Conservation (phyloP, 352 stramenopile species). For the Phytopythium kandeliae region DNA sequence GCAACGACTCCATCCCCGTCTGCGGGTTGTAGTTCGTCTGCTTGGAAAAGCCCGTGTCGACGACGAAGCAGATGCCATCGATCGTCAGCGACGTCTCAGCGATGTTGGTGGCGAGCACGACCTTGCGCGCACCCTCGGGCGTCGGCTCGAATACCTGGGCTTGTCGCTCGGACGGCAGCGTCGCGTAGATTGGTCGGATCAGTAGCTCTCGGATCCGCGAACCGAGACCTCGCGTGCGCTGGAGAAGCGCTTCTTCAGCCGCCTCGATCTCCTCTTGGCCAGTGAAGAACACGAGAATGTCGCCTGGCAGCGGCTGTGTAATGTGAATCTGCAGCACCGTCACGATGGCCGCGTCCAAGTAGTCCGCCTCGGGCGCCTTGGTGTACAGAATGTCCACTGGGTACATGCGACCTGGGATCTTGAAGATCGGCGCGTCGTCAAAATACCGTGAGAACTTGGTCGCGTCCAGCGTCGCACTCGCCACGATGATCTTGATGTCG, state of each 20-base stretch:
- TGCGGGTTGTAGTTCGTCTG: constrained; percentile 99
- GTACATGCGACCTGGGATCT: constrained; percentile 96
- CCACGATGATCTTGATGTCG: constrained; percentile 98
- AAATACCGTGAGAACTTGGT: constrained; percentile 99
- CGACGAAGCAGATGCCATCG: constrained; percentile 98
- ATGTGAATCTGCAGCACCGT: constrained; percentile 99
- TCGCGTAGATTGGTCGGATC: constrained; percentile 99
- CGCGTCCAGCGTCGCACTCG: constrained; percentile 95
- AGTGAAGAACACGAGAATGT: constrained; percentile 99
- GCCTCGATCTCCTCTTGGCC: constrained; percentile 99
- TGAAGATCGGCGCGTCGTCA: constrained; percentile 98
- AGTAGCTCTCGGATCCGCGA: no score
- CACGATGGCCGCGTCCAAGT: constrained; percentile 97
- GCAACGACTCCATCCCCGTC: constrained; percentile 98
- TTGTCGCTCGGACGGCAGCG: constrained; percentile 97
- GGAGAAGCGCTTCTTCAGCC: no score
- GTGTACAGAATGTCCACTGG: constrained; percentile 98
- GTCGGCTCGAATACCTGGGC: constrained; percentile 94
- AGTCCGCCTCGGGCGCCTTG: constrained; percentile 97
- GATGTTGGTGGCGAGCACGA: constrained; percentile 99
- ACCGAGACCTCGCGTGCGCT: no score
- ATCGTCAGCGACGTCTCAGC: constrained; percentile 99
- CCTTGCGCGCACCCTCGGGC: constrained; percentile 69
- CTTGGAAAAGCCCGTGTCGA: constrained; percentile 99
- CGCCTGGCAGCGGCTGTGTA: constrained; percentile 91